phyloP scores from a whole-genome alignment of 805 yeast species.

The Candida anglica region DNA sequence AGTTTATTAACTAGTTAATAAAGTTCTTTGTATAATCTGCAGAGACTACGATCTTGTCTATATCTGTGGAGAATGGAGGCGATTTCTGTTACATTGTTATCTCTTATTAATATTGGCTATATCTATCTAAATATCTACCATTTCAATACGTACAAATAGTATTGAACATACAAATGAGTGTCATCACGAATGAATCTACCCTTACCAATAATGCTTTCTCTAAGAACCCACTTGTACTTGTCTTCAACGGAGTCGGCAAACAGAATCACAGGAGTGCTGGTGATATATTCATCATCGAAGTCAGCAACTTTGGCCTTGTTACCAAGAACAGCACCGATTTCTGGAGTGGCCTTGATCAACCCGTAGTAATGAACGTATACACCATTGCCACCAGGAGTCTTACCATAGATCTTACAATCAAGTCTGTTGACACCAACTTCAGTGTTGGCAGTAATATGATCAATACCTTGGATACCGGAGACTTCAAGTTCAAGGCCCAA shows the following conservation, averaged over 20 bases:
- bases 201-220: conserved; percentile 49
- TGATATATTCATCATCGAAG: conserved; percentile 48
- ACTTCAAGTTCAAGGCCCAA: conserved; percentile 30
- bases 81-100: background rate
- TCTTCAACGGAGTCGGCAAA: conserved; percentile 40
- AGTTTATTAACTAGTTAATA: no score
- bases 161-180: conserved; percentile 52
- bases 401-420: conserved; percentile 49
- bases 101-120: no score
- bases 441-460: conserved; percentile 40
- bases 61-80: background rate
- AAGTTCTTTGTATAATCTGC: no score
- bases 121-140: no score
- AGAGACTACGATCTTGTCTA: no score
- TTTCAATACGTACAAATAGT: conserved; percentile 41
- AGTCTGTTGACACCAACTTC: conserved; percentile 24
- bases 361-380: conserved; percentile 47
- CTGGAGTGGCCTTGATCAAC: conserved; percentile 35
- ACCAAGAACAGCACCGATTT: conserved; percentile 28
- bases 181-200: conserved; percentile 55
- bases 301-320: conserved; percentile 23
- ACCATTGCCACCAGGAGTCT: conserved; percentile 40
- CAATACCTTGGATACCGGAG: conserved; percentile 36
- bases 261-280: conserved; percentile 42
- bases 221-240: conserved; percentile 48